Percentiles rank a stretch among this genome's conserved stretches.
Conservation (phyloP, 257 asterid genomes). For the Solanum virginianum region DNA sequence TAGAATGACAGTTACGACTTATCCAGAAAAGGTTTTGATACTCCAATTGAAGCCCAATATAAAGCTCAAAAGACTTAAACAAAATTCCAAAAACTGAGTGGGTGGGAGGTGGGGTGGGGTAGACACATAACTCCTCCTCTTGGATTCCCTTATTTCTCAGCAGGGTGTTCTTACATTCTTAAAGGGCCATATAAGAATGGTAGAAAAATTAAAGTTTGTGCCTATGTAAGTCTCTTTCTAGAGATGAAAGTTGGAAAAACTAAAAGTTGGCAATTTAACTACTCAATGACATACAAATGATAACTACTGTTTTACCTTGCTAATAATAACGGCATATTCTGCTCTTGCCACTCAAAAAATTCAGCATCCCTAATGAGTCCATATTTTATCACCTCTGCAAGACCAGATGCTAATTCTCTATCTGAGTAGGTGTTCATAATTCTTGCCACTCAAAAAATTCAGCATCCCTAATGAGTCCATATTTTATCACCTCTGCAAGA, state of each 20-base stretch:
- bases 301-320: slow-evolving; percentile 40
- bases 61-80: neutral
- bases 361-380: slow-evolving; percentile 85
- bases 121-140: neutral
- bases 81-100: neutral
- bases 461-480: slow-evolving; percentile 87
- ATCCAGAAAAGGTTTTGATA: neutral
- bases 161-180: neutral
- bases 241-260: neutral
- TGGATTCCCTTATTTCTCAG: neutral
- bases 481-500: slow-evolving; percentile 87
- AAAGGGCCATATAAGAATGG: neutral
- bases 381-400: slow-evolving; percentile 87
- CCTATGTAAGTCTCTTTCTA: neutral
- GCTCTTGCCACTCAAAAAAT: slow-evolving; percentile 98
- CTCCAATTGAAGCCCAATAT: neutral
- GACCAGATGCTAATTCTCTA: slow-evolving; percentile 92
- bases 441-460: too few species aligned
- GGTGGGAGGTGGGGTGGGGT: neutral
- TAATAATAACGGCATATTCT: slow-evolving; percentile 61
- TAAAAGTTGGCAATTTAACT: neutral
- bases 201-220: neutral
- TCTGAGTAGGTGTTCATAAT: too few species aligned
- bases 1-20: neutral
- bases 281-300: neutral